A percentile compares a stretch with the other conserved stretches of the same genome.
phyloP scores from a whole-genome alignment of 164 flowering plant species.

The Malania oleifera region DNA sequence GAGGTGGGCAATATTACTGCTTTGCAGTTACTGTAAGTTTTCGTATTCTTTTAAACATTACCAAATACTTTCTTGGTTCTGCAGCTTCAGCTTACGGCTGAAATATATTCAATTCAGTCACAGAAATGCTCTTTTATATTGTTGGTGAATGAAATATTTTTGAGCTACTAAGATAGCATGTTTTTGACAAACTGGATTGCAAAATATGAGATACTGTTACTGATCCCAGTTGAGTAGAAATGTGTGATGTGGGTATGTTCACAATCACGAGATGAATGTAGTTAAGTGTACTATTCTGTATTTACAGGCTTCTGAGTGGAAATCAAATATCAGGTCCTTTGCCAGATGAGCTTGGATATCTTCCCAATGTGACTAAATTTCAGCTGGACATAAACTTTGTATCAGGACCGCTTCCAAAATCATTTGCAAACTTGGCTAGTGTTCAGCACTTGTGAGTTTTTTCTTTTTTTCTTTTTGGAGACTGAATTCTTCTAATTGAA shows the following conservation, averaged over 20 bases:
- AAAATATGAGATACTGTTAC: background rate
- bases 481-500: background rate
- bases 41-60: too few species aligned
- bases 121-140: too few species aligned
- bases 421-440: background rate
- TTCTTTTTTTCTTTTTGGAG: background rate
- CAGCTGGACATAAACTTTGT: background rate
- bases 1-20: background rate
- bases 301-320: background rate
- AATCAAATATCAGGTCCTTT: slow-evolving; percentile 3
- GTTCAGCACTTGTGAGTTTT: background rate
- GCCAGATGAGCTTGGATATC: background rate
- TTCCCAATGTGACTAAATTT: background rate
- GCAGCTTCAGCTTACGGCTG: background rate
- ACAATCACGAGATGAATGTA: too few species aligned
- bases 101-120: background rate
- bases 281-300: background rate
- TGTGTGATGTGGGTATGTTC: too few species aligned
- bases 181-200: background rate
- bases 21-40: background rate
- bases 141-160: too few species aligned
- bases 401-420: background rate
- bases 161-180: too few species aligned
- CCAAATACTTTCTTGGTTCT: background rate
- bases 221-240: background rate